phyloP scores from a whole-genome alignment of 2,329 filamentous ascomycete species.

The Aspergillus quadricinctus region DNA sequence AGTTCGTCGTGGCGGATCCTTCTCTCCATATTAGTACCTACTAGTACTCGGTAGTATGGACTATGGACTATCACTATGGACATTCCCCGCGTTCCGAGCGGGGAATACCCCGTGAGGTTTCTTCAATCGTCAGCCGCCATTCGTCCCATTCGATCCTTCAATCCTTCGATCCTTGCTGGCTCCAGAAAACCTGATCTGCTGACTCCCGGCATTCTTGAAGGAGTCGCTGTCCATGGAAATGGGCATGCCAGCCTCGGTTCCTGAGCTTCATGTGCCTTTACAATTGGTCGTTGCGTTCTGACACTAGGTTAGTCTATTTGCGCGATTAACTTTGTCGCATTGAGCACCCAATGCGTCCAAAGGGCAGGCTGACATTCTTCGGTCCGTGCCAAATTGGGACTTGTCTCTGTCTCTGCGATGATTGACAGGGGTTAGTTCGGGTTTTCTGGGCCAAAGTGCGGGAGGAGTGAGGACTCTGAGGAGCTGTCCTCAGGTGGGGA shows the following conservation, averaged over 20 bases:
- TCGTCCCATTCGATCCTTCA: too few species aligned
- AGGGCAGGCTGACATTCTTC: not conserved
- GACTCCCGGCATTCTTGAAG: not conserved
- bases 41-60: too few species aligned
- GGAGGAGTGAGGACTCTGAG: too few species aligned
- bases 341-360: not conserved
- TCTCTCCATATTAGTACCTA: too few species aligned
- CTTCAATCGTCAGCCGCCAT: not conserved
- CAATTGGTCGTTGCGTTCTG: not conserved
- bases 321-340: not conserved
- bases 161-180: not conserved
- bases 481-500: not conserved
- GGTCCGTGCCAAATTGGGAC: not conserved
- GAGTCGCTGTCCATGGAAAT: not conserved
- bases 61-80: too few species aligned
- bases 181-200: not conserved
- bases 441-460: not conserved
- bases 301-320: not conserved
- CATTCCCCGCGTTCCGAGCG: not conserved
- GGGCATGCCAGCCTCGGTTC: not conserved
- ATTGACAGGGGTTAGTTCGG: not conserved
- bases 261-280: not conserved
- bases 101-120: not conserved
- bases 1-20: too few species aligned
- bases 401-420: not conserved